Evolutionary conservation across 2,329 filamentous ascomycete genomes (phyloP).

Genomic region (Fusarium zealandicum): DNA sequence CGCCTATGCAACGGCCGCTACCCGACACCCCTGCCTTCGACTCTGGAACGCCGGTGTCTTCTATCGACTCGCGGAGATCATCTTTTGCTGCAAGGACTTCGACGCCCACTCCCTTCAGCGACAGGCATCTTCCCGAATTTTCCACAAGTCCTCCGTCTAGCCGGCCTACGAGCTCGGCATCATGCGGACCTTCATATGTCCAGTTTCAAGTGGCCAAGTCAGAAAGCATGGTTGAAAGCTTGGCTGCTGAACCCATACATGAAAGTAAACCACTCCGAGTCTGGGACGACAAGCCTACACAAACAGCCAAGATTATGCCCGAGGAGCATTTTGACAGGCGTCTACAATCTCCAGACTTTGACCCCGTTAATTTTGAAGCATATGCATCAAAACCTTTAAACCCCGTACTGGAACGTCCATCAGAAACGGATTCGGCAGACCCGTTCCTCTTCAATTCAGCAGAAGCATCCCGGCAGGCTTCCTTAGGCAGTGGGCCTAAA

Average conservation of each 20-base stretch:
- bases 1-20: constrained; percentile 50
- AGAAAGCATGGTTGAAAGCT: neutral
- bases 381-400: constrained; percentile 12
- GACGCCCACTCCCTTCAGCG: constrained; percentile 21
- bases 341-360: constrained; percentile 3
- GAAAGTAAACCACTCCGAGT: no score
- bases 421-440: constrained; percentile 6
- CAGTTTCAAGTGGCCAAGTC: constrained; percentile 1
- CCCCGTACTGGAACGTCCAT: constrained; percentile 20
- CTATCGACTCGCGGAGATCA: constrained; percentile 21
- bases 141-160: constrained; percentile 13
- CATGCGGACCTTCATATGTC: constrained; percentile 11
- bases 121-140: constrained; percentile 13
- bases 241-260: constrained; percentile 4
- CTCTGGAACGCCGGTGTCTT: constrained; percentile 7
- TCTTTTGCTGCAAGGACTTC: constrained; percentile 27
- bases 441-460: constrained; percentile 6
- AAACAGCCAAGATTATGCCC: neutral
- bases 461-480: neutral
- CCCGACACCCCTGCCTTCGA: constrained; percentile 19
- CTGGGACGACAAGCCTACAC: constrained; percentile 11
- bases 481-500: neutral
- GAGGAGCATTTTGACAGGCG: constrained; percentile 7
- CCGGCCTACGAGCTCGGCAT: constrained; percentile 13
- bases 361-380: neutral